Conservation (phyloP, 106 monocot genomes). For the Phalaenopsis equestris region DNA sequence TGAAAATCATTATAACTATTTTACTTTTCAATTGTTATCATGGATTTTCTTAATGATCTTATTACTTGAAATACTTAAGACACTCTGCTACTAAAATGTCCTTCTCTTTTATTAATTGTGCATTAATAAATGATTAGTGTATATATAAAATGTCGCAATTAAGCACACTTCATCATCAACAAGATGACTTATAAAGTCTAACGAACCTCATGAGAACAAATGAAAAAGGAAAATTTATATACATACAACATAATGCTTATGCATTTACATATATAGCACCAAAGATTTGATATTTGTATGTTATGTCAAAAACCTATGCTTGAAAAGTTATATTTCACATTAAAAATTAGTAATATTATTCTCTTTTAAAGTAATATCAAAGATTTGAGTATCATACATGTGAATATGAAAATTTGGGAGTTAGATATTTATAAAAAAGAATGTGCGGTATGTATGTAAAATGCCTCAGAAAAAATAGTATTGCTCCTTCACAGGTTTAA, state of each 20-base stretch:
- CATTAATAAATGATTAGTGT: neutral
- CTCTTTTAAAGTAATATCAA: no score
- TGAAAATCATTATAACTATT: neutral
- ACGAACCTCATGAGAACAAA: no score
- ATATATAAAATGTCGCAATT: neutral
- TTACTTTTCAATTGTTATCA: neutral
- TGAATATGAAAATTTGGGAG: neutral
- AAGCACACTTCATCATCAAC: neutral
- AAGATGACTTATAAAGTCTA: neutral
- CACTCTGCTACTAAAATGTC: neutral
- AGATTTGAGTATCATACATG: no score
- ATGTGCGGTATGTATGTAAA: no score
- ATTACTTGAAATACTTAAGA: neutral
- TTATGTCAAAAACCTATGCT: no score
- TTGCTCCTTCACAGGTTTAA: neutral
- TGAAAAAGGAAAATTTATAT: no score
- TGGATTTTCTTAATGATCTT: neutral
- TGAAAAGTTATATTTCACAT: no score
- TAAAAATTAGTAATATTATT: no score
- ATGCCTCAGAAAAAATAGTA: neutral
- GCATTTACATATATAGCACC: no score
- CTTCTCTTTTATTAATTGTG: neutral
- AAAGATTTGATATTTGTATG: no score
- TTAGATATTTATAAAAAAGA: no score
- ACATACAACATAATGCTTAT: no score